A percentile compares a stretch with the other conserved stretches of the same genome.
Conservation (phyloP, 1,284 basidiomycete genomes). For the Cryptococcus wingfieldii region DNA sequence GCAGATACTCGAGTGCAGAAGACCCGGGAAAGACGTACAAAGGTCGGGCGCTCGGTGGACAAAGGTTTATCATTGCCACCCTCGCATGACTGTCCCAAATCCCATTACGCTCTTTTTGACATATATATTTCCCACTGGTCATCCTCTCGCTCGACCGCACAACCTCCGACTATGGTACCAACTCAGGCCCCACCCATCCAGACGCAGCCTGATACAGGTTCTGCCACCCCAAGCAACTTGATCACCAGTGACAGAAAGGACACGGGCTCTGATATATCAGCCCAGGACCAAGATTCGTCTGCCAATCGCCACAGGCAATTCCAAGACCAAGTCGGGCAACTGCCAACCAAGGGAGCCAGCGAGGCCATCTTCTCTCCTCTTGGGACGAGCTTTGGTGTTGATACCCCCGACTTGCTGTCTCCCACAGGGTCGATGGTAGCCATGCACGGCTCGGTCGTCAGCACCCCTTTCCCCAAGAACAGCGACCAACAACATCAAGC, state of each 20-base stretch:
- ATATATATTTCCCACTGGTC: no score
- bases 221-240: background rate
- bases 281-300: background rate
- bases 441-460: conserved; percentile 7
- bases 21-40: background rate
- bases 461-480: conserved; percentile 2
- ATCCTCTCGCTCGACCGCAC: no score
- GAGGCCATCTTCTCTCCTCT: conserved; percentile 1
- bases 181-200: background rate
- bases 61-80: background rate
- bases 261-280: background rate
- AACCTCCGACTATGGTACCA: background rate
- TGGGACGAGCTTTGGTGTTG: background rate
- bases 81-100: no score
- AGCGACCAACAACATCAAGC: background rate
- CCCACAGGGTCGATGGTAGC: conserved; percentile 7
- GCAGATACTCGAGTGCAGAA: background rate
- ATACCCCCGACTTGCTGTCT: conserved; percentile 1
- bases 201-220: background rate
- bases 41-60: background rate
- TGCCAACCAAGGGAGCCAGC: background rate
- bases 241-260: background rate
- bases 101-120: background rate
- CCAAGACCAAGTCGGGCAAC: background rate
- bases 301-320: background rate